A percentile compares a stretch with the other conserved stretches of the same genome.
Conservation (phyloP, 768 basidiomycete species). For the Naganishia kalamii region DNA sequence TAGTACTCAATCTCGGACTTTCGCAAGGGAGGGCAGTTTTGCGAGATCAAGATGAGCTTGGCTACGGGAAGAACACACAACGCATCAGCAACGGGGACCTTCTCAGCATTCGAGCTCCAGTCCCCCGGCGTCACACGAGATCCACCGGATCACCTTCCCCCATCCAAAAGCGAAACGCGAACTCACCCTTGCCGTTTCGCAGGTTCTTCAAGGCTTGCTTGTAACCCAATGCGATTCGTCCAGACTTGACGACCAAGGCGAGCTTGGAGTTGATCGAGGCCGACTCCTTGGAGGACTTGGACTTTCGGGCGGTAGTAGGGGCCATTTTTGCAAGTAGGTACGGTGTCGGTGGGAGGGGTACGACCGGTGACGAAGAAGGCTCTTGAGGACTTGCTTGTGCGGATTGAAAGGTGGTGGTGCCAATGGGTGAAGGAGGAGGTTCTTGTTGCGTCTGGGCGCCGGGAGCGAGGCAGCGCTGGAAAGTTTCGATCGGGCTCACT, state of each 20-base stretch:
- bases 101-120: conserved; percentile 98
- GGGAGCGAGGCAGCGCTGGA: not conserved
- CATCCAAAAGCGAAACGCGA: not conserved
- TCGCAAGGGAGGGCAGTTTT: conserved; percentile 97
- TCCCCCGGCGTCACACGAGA: conserved; percentile 51
- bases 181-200: conserved; percentile 93
- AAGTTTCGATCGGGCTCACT: not conserved
- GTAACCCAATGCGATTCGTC: conserved; percentile 86
- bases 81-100: conserved; percentile 81
- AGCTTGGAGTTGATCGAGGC: conserved; percentile 90
- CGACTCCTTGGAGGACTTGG: conserved; percentile 83
- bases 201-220: conserved; percentile 98
- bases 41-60: conserved; percentile 96
- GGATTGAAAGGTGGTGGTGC: not conserved
- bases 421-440: not conserved
- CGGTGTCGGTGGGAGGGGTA: not conserved
- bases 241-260: conserved; percentile 92
- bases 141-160: not conserved
- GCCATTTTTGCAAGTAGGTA: conserved; percentile 58
- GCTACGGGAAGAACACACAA: conserved; percentile 52
- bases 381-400: conserved; percentile 13
- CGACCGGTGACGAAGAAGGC: conserved; percentile 15
- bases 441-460: not conserved
- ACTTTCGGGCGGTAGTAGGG: conserved; percentile 82
- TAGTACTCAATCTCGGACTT: conserved; percentile 99